phyloP scores from a whole-genome alignment of 2,329 filamentous ascomycete genomes.

The Clarireedia sp. region DNA sequence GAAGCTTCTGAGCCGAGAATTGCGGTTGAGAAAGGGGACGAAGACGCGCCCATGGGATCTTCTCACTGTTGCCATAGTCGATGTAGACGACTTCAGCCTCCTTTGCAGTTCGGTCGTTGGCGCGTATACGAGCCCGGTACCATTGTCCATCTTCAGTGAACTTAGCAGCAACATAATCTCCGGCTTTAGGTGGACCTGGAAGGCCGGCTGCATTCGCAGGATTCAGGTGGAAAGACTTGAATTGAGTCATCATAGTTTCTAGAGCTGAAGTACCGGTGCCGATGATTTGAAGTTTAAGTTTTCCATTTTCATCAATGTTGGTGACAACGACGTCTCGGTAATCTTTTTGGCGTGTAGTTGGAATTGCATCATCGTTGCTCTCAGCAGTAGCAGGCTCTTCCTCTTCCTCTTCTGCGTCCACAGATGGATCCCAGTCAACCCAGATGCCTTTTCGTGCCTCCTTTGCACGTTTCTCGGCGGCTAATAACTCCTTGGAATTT shows the following conservation, averaged over 20 bases:
- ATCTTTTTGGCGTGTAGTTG: constrained; percentile 62
- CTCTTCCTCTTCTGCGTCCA: constrained; percentile 60
- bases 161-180: constrained; percentile 83
- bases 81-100: constrained; percentile 87
- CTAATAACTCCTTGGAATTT: constrained; percentile 77
- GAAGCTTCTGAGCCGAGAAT: constrained; percentile 75
- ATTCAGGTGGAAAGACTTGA: constrained; percentile 84
- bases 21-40: constrained; percentile 71
- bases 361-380: constrained; percentile 43
- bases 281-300: constrained; percentile 85
- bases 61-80: constrained; percentile 93
- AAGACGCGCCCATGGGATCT: constrained; percentile 74
- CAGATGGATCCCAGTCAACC: constrained; percentile 88
- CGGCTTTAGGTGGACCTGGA: constrained; percentile 72
- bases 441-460: constrained; percentile 81
- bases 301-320: constrained; percentile 74
- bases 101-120: constrained; percentile 87
- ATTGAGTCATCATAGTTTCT: constrained; percentile 81
- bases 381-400: constrained; percentile 41
- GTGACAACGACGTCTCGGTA: constrained; percentile 93
- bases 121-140: constrained; percentile 86
- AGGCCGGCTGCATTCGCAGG: constrained; percentile 70
- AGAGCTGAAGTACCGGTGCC: constrained; percentile 79
- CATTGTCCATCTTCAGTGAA: constrained; percentile 86
- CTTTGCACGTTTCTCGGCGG: constrained; percentile 84